Evolutionary conservation across 768 basidiomycete genomes (phyloP), one percentile per base, ranked within the genome.

Genomic region (Lentinula aciculospora): DNA sequence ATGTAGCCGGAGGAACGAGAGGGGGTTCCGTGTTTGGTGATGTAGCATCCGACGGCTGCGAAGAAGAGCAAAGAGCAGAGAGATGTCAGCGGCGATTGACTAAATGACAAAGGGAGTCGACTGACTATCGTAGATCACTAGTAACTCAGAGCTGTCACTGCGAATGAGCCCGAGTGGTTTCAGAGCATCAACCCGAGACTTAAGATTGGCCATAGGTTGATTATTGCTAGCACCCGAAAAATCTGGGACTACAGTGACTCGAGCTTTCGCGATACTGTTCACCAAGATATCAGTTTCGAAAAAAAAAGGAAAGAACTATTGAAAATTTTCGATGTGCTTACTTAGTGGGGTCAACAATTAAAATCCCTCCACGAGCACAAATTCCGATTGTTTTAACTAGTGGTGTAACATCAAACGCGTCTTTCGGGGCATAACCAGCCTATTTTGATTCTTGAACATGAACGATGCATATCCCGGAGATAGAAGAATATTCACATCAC

Each of bases 41-140:
- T 81, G 67, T 88, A 93, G 64, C 83, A 89, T 13, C 91, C 92
- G 39, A 92, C 71, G 28, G 79, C 92, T 92, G 59, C 7, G 32
- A 34, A 32, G 39, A 48, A 9, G n/a, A 4, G 25, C 25, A n/a
- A n/a, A 32, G 51, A 25, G 7, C 4, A 49, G 34, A 29, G 23
- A 23, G 48, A 53, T 40, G 28, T 63, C 25, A 60, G 25, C 29
- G 5, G 10, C 53, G 51, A 36, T 54, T 55, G 29, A 9, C 25
- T 6, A 45, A n/a, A 40, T 15, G n/a, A 25, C 37, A 44, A 58
- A 19, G n/a, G 44, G 21, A 47, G 28, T 28, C 4, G 32, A 66
- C 85, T 64, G 57, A 88, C 91, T 79, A 61, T 94, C 88, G 61
- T 86, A 94, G 36, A 94, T 67, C 12, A 92, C 79, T 60, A 94